Base-by-base conservation (phyloP, 1,284 basidiomycete genomes). In the Ustilago xerochloae region DNA sequence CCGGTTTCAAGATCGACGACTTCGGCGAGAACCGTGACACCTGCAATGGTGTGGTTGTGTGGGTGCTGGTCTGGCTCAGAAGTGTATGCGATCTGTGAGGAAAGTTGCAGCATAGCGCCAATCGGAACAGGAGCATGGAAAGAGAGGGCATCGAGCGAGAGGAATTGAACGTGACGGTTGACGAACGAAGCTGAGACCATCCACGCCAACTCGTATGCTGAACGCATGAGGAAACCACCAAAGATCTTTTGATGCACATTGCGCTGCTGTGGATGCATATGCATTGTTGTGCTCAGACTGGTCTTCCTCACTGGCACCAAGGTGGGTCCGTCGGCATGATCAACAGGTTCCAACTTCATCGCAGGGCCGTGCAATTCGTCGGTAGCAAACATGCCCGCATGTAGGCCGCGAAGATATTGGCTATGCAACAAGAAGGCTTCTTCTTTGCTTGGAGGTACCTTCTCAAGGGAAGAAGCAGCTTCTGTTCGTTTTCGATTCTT, bases 151-250 rank as follows among this genome's bases (percentile, higher is more conserved):
- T 85, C 85, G 18, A 85, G 75, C 6, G 85, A 77, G 7, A 85
- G 64, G 63, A 85, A 86, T 15, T 75, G 78, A 15, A 86, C 84
- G 9, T 81, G 79, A 6, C 74, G 67, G 6, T 82, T 75, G 24
- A 80, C 79, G 53, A 85, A 79, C 4, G 66, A 69, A 13, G 72
- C 72, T 67, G 80, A 83, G 1, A 74, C 81, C 60, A 83, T 77
- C 71, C 81, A 85, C 2, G 84, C 85, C 1, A 83, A 72, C 67
- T 85, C 85, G 77, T 84, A 85, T 0, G 84, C 81, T 18, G 72
- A 66, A 9, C 64, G 60, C 77, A 81, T 81, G n/a, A 81, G 62
- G 59, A 73, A 67, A 18, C 75, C 76, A 22, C 77, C 78, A 75
- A 81, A 83, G 51, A 78, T 66, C 36, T 64, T 76, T 30, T 70